Base-by-base conservation (phyloP, 352 stramenopile genomes). In the Phytopythium kandeliae region DNA sequence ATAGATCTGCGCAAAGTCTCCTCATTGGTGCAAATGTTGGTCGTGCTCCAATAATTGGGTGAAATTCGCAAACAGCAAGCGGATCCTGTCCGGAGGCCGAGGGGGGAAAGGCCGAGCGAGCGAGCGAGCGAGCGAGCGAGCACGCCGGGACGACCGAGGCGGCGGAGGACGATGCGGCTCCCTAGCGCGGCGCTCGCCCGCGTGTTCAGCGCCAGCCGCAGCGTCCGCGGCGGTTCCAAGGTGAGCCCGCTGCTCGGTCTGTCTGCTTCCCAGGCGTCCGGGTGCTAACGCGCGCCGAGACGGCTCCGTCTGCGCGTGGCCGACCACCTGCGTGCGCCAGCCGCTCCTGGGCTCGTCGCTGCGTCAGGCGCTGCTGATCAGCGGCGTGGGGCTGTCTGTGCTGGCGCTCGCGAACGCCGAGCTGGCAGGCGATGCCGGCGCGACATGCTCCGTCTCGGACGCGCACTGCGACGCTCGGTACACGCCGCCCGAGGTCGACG, bases 381-480 rank as follows among this genome's bases (percentile, higher is more conserved):
- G 71, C 31, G 62, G 71, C 17, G 46, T 85, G 16, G 71, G 71
- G 9, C 55, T 85, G 26, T 85, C 74, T 21, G 62, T 79, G 26
- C 40, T 85, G 31, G 69, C 64, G 1, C 31, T 79, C 17, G 65
- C 67, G 13, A 54, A 72, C 26, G 63, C 47, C 13, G 72, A 80
- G 19, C 45, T 70, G 1, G 46, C 45, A 15, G 51, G 62, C 33
- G 44, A 43, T 7, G 34, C 40, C 16, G 16, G 49, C 22, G 38
- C 63, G 19, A 53, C 53, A 6, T 54, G 71, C 25, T 21, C 26
- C 17, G 30, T 28, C 7, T n/a, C 16, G 4, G 62, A 71, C 36
- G 74, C 70, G 24, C 71, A 85, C 38, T 85, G 74, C 48, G 71
- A 85, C 45, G 71, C 74, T 16, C 60, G 74, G 13, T 85, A 81